Conservation (phyloP, 1,284 basidiomycete species). For the Hemileia vastatrix region DNA sequence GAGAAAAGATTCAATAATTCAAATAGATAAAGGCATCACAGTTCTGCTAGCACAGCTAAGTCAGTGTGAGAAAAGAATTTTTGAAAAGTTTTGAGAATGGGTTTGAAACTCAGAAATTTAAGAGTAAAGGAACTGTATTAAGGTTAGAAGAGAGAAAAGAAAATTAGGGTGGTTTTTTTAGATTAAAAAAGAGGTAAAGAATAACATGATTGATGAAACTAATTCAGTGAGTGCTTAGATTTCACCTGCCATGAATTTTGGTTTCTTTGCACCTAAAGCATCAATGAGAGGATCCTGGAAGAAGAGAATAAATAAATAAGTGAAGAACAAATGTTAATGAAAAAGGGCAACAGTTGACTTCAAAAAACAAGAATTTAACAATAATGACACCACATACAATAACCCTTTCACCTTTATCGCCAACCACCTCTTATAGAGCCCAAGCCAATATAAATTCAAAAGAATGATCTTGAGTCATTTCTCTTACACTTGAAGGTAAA, state of each 20-base stretch:
- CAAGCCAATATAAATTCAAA: background rate
- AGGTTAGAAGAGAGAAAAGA: conserved; percentile 13
- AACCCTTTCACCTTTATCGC: conserved; percentile 64
- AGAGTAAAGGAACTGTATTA: conserved; percentile 64
- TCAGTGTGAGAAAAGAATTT: conserved; percentile 92
- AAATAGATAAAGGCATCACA: conserved; percentile 3
- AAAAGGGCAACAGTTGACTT: background rate
- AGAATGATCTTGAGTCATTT: background rate
- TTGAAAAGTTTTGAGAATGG: conserved; percentile 74
- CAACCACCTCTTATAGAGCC: conserved; percentile 63
- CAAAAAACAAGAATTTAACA: too few species aligned
- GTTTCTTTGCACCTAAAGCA: conserved; percentile 82
- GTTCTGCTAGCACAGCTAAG: conserved; percentile 84
- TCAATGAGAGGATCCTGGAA: conserved; percentile 65
- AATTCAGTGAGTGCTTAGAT: conserved; percentile 72
- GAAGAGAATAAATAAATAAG: conserved; percentile 25
- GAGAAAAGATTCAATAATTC: background rate
- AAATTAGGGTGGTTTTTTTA: background rate
- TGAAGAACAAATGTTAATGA: background rate
- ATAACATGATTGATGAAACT: conserved; percentile 50
- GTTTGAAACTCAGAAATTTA: conserved; percentile 60
- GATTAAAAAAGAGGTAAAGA: background rate
- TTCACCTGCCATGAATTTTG: conserved; percentile 77
- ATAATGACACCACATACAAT: conserved; percentile 79
- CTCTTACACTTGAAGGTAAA: conserved; percentile 56